These are phyloP conservation scores for Tylopilus plumbeoviolaceoides DNA, from an alignment of 768 basidiomycete species.

Conservation along the genomic window DNA sequence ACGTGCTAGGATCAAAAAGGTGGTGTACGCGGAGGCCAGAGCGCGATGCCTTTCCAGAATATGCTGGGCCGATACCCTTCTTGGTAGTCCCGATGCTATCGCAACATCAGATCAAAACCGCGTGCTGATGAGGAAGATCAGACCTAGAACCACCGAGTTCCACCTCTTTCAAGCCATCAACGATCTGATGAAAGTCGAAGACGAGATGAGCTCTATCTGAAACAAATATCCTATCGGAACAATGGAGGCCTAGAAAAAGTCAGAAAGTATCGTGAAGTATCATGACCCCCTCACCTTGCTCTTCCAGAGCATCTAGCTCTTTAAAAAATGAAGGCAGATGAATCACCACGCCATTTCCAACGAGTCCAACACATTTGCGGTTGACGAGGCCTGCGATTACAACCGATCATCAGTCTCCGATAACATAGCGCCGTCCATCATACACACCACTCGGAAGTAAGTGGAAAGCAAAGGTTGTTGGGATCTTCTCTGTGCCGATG, in stretches of 20 bases:
- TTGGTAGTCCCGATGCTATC: slow-evolving; percentile 93
- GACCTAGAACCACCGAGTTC: slow-evolving; percentile 89
- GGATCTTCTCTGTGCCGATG: slow-evolving; percentile 58
- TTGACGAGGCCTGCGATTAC: slow-evolving; percentile 18
- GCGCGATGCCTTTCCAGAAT: slow-evolving; percentile 95
- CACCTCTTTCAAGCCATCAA: slow-evolving; percentile 96
- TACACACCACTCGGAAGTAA: slow-evolving; percentile 81
- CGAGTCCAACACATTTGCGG: slow-evolving; percentile 72
- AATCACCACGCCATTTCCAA: slow-evolving; percentile 94
- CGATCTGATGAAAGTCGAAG: slow-evolving; percentile 99
- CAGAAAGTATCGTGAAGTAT: background rate
- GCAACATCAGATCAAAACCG: background rate
- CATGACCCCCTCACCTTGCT: slow-evolving; percentile 56
- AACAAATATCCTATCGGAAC: slow-evolving; percentile 79
- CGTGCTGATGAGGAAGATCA: slow-evolving; percentile 2
- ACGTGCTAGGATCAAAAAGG: slow-evolving; percentile 81
- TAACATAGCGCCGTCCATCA: background rate
- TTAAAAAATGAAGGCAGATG: slow-evolving; percentile 93
- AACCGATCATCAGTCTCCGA: background rate
- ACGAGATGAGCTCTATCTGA: slow-evolving; percentile 97
- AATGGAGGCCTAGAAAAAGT: slow-evolving; percentile 66
- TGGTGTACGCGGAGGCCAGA: slow-evolving; percentile 96
- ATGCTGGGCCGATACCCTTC: slow-evolving; percentile 97
- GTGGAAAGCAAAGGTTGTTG: slow-evolving; percentile 93
- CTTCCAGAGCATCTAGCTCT: slow-evolving; percentile 82